Conservation (phyloP, 805 yeast genomes). For the Teunomyces gatunensis region DNA sequence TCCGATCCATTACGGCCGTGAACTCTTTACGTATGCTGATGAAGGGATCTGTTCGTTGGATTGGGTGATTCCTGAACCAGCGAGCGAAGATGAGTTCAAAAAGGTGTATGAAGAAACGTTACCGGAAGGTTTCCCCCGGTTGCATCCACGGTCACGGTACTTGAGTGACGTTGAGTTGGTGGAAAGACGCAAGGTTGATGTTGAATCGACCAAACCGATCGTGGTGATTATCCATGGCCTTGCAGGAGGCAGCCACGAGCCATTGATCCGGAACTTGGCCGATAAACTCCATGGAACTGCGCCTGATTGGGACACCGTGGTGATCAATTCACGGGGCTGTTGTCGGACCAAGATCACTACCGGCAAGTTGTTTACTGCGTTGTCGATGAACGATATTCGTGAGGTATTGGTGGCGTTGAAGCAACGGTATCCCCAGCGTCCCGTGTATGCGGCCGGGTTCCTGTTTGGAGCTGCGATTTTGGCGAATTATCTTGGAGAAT, state of each 20-base stretch:
- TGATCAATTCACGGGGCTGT: constrained; percentile 75
- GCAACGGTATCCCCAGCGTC: constrained; percentile 52
- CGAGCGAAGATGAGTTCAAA: constrained; percentile 20
- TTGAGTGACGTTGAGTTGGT: constrained; percentile 46
- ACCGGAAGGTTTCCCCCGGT: constrained; percentile 33
- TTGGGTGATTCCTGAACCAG: constrained; percentile 50
- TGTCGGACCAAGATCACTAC: constrained; percentile 66
- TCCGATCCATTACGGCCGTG: constrained; percentile 70
- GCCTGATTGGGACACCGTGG: constrained; percentile 60
- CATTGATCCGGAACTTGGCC: constrained; percentile 63
- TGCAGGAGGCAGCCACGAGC: constrained; percentile 83
- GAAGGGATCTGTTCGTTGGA: constrained; percentile 76
- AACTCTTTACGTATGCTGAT: constrained; percentile 55
- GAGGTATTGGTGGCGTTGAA: constrained; percentile 52
- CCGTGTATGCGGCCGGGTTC: constrained; percentile 71
- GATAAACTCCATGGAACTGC: constrained; percentile 9
- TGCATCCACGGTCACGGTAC: constrained; percentile 55
- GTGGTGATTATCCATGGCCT: constrained; percentile 71
- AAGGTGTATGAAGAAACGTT: constrained; percentile 25
- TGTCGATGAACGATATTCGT: constrained; percentile 69
- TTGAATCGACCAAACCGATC: constrained; percentile 49
- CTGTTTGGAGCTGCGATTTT: constrained; percentile 77
- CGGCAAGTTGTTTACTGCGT: constrained; percentile 67
- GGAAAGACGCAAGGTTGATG: constrained; percentile 11
- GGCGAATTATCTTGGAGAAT: constrained; percentile 65